Base-by-base conservation (phyloP, 176 grass and related monocot species). In the Musa troglodytarum region DNA sequence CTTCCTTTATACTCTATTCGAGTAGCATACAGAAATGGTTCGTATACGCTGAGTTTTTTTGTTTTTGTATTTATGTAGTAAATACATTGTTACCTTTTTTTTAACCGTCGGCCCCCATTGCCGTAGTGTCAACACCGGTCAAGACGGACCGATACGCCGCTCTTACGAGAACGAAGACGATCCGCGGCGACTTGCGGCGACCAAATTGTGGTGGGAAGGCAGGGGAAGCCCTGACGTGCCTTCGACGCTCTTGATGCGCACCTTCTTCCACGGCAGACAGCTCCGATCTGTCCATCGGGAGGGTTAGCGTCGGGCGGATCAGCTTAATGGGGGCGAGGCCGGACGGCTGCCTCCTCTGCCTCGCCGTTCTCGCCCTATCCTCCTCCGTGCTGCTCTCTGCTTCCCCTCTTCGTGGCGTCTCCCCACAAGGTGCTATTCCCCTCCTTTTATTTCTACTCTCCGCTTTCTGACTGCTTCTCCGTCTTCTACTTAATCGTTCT, bases 371-470 rank as follows among this genome's bases (percentile, higher is more conserved):
- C 77, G 59, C 75, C 76, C 72, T 87, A 63, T 57, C 80, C 62
- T 71, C 82, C 77, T 69, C 71, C 51, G 68, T 73, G 17, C 76
- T 51, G 43, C 77, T 64, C 77, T 54, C 28, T 24, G 73, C 73
- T 62, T 78, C 85, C 1, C 58, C 81, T 80, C 87, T 96, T 52
- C 34, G 79, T 7, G 89, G 92, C 64, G 79, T 96, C 61, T 82
- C 85, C 22, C 87, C 87, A 21, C 76, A 84, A 79, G 89, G 76
- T 78, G 53, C 50, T 52, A 54, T 51, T 83, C 83, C 25, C 78
- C 17, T 4, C 7, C 63, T 61, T 11, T 3, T 23, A 34, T 78
- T 59, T 67, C 19, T 10, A 54, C 1, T 15, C 22, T 13, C 10
- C 10, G 8, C 59, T 62, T 11, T 0, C 52, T 13, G 15, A 12